A percentile compares a stretch with the other conserved stretches of the same genome.
Conservation (phyloP, 164 flowering plant genomes). For the Berberis vulgaris region DNA sequence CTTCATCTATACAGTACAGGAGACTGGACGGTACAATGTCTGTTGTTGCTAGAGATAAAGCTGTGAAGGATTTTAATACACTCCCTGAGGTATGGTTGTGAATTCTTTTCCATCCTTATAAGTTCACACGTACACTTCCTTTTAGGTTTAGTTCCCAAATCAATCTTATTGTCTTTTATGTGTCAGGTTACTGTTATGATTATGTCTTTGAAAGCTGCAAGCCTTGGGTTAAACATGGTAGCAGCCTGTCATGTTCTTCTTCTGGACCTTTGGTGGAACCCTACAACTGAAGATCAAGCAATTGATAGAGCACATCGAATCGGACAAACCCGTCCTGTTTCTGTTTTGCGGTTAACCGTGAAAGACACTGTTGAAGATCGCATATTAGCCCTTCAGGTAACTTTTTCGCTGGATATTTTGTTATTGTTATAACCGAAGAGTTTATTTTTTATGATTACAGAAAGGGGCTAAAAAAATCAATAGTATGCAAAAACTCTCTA, state of each 20-base stretch:
- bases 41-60: conserved; percentile 75
- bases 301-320: conserved; percentile 94
- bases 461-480: too few relatives aligned
- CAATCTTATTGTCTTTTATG: background rate
- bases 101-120: background rate
- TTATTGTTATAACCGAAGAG: too few relatives aligned
- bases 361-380: conserved; percentile 96
- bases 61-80: conserved; percentile 81
- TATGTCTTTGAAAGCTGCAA: conserved; percentile 96
- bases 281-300: conserved; percentile 96
- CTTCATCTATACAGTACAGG: conserved; percentile 68
- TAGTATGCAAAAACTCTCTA: too few relatives aligned
- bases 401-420: background rate
- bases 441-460: too few relatives aligned
- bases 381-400: conserved; percentile 88
- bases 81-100: conserved; percentile 61
- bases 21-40: conserved; percentile 97
- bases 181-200: conserved; percentile 82
- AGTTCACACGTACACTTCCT: background rate
- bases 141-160: background rate
- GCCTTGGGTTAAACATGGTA: conserved; percentile 95
- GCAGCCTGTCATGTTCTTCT: conserved; percentile 88
- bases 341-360: conserved; percentile 75
- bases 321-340: conserved; percentile 92
- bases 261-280: conserved; percentile 96